Evolutionary conservation across 2,329 filamentous ascomycete species (phyloP).

Genomic region (Leptosphaerulina australis): DNA sequence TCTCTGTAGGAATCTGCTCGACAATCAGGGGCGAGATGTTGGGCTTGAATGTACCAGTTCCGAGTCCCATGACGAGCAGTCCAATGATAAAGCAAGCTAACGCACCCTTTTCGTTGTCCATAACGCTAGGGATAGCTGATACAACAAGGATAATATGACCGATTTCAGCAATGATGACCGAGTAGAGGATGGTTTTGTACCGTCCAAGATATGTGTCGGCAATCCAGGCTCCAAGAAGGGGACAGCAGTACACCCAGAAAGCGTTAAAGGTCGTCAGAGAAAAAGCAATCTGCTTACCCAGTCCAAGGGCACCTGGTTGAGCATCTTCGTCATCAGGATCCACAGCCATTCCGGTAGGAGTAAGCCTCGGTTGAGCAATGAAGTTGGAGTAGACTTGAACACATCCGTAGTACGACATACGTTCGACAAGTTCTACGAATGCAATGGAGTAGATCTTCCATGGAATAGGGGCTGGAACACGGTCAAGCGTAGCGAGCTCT

Average conservation of each 20-base stretch:
- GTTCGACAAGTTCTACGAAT: conserved; percentile 49
- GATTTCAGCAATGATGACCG: conserved; percentile 63
- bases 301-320: conserved; percentile 59
- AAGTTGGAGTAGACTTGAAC: conserved; percentile 48
- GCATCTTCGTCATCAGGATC: conserved; percentile 37
- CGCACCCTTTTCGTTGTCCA: conserved; percentile 56
- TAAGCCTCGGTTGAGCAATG: conserved; percentile 40
- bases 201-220: conserved; percentile 67
- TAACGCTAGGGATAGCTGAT: conserved; percentile 60
- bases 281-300: conserved; percentile 61
- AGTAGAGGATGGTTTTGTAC: conserved; percentile 64
- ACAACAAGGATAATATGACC: conserved; percentile 62
- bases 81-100: conserved; percentile 63
- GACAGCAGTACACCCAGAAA: conserved; percentile 64
- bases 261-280: conserved; percentile 60
- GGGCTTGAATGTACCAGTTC: conserved; percentile 73
- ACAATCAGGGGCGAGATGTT: conserved; percentile 64
- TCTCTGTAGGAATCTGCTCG: conserved; percentile 68
- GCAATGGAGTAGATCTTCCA: conserved; percentile 45
- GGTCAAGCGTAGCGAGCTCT: conserved; percentile 45
- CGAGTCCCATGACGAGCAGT: conserved; percentile 68
- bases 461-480: conserved; percentile 43
- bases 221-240: conserved; percentile 63
- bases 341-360: conserved; percentile 39
- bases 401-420: conserved; percentile 49